Evolutionary conservation across 106 monocot species (phyloP), one percentile per base, ranked within the genome.

Genomic region (Platanthera zijinensis): DNA sequence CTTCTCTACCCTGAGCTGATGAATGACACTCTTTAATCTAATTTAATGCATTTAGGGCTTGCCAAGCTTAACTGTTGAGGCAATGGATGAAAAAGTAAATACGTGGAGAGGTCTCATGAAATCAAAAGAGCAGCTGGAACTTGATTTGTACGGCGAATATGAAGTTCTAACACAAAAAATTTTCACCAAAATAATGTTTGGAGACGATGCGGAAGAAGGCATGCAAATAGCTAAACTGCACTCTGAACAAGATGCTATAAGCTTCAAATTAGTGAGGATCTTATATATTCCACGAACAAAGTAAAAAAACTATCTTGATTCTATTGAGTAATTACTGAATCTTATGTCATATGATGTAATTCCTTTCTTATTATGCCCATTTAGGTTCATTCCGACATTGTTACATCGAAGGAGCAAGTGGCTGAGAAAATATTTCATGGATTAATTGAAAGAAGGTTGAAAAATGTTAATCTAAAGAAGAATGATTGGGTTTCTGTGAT

Each of bases 321-420:
- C 14, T 56, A 56, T 56, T 12, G 3, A 56, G 3, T 14, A 56
- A 56, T 5, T 14, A 56, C 14, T 56, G 15, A 15, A 15, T 56
- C 11, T 56, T 56, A 56, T 32, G 32, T 32, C 32, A 1, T 32
- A 32, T 5, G 56, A 56, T 56, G 10, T 32, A 15, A 17, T 14
- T 56, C 11, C 14, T 56, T 56, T 1, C 32, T 56, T 13, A 56
- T 13, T 56, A 13, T 56, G 56, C 56, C 14, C 13, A 14, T 18
- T 8, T 46, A 75, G 75, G 57, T 75, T 75, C 57, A 22, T 75
- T 28, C 75, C 75, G 8, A 75, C 52, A 50, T 45, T 15, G 30
- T 75, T 75, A 13, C 3, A 75, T 59, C 54, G 15, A 75, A 75
- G 56, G 59, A 75, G 75, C 57, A 75, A 75, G n/a, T 57, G 75